A percentile compares a stretch with the other conserved stretches of the same genome.
Conservation (phyloP, 2,329 filamentous ascomycete genomes). For the Colletotrichum limetticola region DNA sequence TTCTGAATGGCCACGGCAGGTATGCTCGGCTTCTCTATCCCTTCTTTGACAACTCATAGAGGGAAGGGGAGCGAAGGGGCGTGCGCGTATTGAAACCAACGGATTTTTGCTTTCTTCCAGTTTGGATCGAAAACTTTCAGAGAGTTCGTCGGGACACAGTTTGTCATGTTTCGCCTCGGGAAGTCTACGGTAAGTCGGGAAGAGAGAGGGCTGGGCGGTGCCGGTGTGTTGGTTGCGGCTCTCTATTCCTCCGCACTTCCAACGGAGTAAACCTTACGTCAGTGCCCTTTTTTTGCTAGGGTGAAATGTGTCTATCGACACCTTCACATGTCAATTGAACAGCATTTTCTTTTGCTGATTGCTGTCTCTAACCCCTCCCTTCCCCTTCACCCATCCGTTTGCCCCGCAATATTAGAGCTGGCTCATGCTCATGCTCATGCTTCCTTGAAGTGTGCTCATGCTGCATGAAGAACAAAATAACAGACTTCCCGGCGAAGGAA, state of each 20-base stretch:
- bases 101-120: neutral
- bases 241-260: neutral
- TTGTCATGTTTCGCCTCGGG: conserved; percentile 30
- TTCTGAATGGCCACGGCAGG: neutral
- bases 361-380: neutral
- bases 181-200: conserved; percentile 25
- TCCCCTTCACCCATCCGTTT: neutral
- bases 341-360: neutral
- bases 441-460: neutral
- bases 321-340: neutral
- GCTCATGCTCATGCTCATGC: neutral
- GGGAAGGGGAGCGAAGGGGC: too few species aligned
- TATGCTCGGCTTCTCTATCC: too few species aligned
- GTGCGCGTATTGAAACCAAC: neutral
- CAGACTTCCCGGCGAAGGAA: neutral
- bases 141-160: conserved; percentile 23
- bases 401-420: conserved; percentile 13
- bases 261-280: neutral
- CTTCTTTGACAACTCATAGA: too few species aligned
- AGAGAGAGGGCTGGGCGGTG: neutral
- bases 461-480: conserved; percentile 6
- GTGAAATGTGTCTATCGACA: neutral
- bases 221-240: conserved; percentile 4
- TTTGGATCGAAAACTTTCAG: neutral
- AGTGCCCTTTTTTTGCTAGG: neutral